These are phyloP conservation scores for Boletellus ananas DNA, from an alignment of 768 basidiomycete species.

Conservation along the genomic window DNA sequence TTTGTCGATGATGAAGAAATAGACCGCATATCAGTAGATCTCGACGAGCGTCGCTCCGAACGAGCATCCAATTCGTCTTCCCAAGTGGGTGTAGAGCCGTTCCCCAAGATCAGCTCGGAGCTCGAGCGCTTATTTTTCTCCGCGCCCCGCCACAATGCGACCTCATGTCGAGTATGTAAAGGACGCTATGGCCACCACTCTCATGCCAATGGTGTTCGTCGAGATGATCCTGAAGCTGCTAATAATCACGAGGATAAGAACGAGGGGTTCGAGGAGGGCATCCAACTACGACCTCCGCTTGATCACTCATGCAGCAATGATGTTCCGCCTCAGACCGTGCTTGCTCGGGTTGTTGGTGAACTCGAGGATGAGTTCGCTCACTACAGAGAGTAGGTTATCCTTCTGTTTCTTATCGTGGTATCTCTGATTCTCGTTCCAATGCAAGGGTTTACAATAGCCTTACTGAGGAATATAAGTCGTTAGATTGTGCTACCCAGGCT, in stretches of 20 bases:
- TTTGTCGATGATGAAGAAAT: constrained; percentile 59
- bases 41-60: constrained; percentile 62
- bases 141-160: constrained; percentile 68
- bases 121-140: constrained; percentile 82
- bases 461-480: constrained; percentile 87
- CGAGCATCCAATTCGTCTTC: constrained; percentile 33
- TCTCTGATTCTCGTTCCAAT: constrained; percentile 6
- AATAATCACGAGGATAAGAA: constrained; percentile 9
- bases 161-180: constrained; percentile 63
- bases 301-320: constrained; percentile 20
- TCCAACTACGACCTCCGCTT: neutral
- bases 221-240: constrained; percentile 15
- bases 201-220: constrained; percentile 46
- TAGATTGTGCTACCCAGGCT: constrained; percentile 81
- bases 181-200: constrained; percentile 34
- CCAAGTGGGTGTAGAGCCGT: constrained; percentile 37
- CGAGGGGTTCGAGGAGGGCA: constrained; percentile 13
- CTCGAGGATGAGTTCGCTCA: constrained; percentile 94
- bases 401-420: neutral
- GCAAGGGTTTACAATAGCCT: constrained; percentile 86
- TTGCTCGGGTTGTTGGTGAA: constrained; percentile 77
- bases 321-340: constrained; percentile 83
- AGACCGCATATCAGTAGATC: constrained; percentile 59
- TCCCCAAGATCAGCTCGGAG: constrained; percentile 80
- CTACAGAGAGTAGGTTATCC: constrained; percentile 75